A percentile compares a stretch with the other conserved stretches of the same genome.
These are phyloP conservation scores for Pseudodiploospora longispora DNA, from an alignment of 2,329 filamentous ascomycete genomes.

Conservation along the genomic window DNA sequence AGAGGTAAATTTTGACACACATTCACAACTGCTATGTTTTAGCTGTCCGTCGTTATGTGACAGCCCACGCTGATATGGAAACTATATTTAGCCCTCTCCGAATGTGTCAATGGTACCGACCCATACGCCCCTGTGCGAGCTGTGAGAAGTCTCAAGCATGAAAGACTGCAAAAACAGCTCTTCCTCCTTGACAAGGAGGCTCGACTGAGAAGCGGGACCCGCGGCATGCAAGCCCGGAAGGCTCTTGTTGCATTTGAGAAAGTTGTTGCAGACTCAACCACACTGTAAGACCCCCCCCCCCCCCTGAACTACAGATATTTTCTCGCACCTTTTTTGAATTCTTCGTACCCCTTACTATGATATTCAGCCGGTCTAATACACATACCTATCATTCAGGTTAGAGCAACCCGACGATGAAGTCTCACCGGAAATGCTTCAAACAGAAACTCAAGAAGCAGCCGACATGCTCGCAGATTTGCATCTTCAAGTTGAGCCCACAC, in stretches of 20 bases:
- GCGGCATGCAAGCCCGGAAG: constrained; percentile 70
- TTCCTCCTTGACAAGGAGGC: constrained; percentile 68
- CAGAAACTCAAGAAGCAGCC: constrained; percentile 60
- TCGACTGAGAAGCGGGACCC: constrained; percentile 62
- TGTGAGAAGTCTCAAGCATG: constrained; percentile 53
- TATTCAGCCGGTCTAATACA: background rate
- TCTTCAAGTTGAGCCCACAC: constrained; percentile 57
- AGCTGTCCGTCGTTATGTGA: too few species aligned
- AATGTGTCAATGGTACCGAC: constrained; percentile 50
- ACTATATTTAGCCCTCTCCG: constrained; percentile 42
- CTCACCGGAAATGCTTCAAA: constrained; percentile 45
- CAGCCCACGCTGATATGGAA: background rate
- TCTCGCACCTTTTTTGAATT: background rate
- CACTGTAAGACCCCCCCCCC: constrained; percentile 32
- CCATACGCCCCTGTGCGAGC: constrained; percentile 50
- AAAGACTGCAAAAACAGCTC: constrained; percentile 53
- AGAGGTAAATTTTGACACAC: constrained; percentile 33
- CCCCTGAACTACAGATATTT: too few species aligned
- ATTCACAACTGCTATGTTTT: too few species aligned
- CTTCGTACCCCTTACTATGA: background rate
- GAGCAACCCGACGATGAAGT: constrained; percentile 50
- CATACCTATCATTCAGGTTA: constrained; percentile 20
- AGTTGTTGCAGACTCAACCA: constrained; percentile 49
- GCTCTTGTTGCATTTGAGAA: constrained; percentile 62
- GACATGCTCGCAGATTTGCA: constrained; percentile 65